phyloP scores from a whole-genome alignment of 2,329 filamentous ascomycete genomes.

The Purpureocillium takamizusanense region DNA sequence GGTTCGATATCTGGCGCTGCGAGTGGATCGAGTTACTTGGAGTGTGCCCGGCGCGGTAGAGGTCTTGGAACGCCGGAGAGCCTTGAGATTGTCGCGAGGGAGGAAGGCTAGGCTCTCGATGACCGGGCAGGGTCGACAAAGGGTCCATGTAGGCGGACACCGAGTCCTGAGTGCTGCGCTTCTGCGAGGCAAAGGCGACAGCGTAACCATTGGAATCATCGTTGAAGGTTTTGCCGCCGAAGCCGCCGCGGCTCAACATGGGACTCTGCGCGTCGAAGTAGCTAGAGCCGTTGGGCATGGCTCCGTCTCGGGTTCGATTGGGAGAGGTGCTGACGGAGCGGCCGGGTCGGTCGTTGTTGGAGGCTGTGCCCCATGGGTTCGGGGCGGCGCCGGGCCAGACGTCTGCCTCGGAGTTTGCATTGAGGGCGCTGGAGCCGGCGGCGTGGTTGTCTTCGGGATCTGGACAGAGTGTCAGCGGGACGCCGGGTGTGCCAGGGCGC shows the following conservation, averaged over 20 bases:
- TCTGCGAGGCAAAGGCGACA: constrained; percentile 16
- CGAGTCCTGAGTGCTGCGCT: constrained; percentile 24
- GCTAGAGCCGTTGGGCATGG: constrained; percentile 31
- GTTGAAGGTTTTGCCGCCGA: constrained; percentile 12
- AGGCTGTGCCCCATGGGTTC: constrained; percentile 22
- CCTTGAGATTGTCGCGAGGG: constrained; percentile 44
- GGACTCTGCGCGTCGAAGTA: constrained; percentile 35
- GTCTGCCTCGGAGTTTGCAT: constrained; percentile 60
- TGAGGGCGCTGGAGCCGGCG: constrained; percentile 60
- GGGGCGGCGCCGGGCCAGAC: constrained; percentile 37
- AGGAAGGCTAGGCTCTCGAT: constrained; percentile 47
- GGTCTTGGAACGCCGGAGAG: constrained; percentile 26
- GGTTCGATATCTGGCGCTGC: constrained; percentile 33
- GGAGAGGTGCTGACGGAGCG: constrained; percentile 49
- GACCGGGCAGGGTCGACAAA: constrained; percentile 21
- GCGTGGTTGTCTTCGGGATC: constrained; percentile 37
- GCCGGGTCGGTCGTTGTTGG: constrained; percentile 1
- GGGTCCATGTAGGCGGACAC: constrained; percentile 29
- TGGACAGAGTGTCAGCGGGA: constrained; percentile 11
- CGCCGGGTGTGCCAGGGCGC: background rate
- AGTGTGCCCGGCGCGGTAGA: constrained; percentile 26
- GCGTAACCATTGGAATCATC: constrained; percentile 16
- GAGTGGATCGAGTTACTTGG: constrained; percentile 37
- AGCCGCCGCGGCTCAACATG: constrained; percentile 14
- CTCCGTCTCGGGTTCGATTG: constrained; percentile 40